Evolutionary conservation across 2,329 filamentous ascomycete species (phyloP), one percentile per base, ranked within the genome.

Genomic region (Ascochyta pisi): DNA sequence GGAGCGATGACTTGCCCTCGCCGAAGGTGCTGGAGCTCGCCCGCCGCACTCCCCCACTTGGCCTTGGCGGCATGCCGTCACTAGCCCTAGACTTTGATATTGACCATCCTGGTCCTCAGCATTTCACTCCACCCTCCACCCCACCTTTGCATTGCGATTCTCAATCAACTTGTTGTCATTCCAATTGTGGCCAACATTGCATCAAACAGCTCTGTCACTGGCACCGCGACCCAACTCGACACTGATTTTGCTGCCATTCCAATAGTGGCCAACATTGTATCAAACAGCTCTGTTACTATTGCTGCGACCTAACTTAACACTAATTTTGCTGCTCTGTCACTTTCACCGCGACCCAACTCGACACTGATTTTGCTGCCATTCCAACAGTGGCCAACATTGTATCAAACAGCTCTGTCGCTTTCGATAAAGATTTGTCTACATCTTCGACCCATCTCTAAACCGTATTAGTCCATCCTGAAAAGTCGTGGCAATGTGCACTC

Each of bases 381-480:
- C 8, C 7, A 1, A 10, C 12, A 0, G 19, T 19, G 2, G 19
- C 19, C 19, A 19, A 19, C 19, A 10, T 29, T 29, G 7, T 10
- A 27, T 27, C 4, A 29, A 29, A 29, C 27, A 29, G 19, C 19
- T 19, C 19, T 19, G 19, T 19, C 19, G 2, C 19, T 19, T 16
- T 16, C 16, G 16, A 16, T 16, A 16, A 16, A 16, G 16, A 16
- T 35, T 15, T 4, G 6, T 26, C 23, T 16, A 41, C 10, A 48
- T 48, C 29, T 42, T 55, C 16, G 53, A 31, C 12, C 29, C 29
- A 31, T 31, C 29, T 31, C 37, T 29, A 34, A 74, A 68, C 29
- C 68, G 58, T 10, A 73, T 54, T 41, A 74, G 19, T 2, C 71
- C 72, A 60, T 75, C 72, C 33, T 75, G 73, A 16, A 70, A 67